Conservation (phyloP, 2,329 filamentous ascomycete genomes). For the Fusarium keratoplasticum region DNA sequence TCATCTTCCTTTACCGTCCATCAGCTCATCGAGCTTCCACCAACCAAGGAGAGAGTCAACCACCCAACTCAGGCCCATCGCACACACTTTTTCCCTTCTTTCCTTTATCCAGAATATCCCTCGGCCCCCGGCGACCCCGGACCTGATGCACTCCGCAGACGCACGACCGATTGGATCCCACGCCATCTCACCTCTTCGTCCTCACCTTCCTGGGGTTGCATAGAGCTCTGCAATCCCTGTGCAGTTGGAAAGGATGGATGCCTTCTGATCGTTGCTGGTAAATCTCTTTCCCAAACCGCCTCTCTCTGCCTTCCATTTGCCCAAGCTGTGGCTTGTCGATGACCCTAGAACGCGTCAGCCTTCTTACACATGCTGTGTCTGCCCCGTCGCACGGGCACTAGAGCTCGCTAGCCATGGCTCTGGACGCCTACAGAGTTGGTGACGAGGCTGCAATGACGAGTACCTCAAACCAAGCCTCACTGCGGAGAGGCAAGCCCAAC, state of each 20-base stretch:
- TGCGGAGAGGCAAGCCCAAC: constrained; percentile 2
- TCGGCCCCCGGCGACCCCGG: constrained; percentile 35
- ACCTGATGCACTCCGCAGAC: constrained; percentile 38
- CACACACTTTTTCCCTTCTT: constrained; percentile 18
- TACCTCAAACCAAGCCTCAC: constrained; percentile 31
- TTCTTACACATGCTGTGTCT: constrained; percentile 24
- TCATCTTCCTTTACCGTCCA: constrained; percentile 22
- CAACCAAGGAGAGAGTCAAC: constrained; percentile 26
- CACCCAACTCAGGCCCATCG: constrained; percentile 21
- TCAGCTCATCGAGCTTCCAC: constrained; percentile 25
- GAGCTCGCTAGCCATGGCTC: constrained; percentile 13
- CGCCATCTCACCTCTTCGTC: constrained; percentile 29
- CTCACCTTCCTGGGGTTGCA: constrained; percentile 20
- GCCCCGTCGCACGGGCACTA: constrained; percentile 11
- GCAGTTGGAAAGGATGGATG: background rate
- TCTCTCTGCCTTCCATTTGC: background rate
- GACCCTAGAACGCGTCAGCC: constrained; percentile 34
- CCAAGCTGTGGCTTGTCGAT: constrained; percentile 26
- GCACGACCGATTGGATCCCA: constrained; percentile 42
- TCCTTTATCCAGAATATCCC: constrained; percentile 31
- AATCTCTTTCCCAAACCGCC: background rate
- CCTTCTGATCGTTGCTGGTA: background rate
- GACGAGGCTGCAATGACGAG: constrained; percentile 30
- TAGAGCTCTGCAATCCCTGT: constrained; percentile 6
- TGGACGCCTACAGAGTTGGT: constrained; percentile 25